Evolutionary conservation across 2,329 filamentous ascomycete genomes (phyloP).

Genomic region (Phyllosticta citriasiana): DNA sequence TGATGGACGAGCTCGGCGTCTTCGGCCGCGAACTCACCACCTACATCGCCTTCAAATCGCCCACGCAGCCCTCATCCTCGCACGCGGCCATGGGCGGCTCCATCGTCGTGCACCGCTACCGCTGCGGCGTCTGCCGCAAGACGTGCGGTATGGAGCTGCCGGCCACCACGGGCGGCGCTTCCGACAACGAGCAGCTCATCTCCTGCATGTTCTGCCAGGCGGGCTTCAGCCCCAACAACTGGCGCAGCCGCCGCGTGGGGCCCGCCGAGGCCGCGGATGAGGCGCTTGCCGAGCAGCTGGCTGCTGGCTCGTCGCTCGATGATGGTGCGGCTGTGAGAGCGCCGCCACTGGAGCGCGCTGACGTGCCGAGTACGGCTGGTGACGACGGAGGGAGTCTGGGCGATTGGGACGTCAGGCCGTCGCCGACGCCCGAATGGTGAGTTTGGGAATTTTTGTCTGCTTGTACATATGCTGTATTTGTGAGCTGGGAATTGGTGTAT

Average conservation of each 20-base stretch:
- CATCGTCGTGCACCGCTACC: slow-evolving; percentile 1
- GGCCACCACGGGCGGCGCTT: neutral
- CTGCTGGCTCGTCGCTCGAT: neutral
- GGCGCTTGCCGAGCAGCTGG: neutral
- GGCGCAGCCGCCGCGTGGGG: neutral
- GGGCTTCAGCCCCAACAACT: neutral
- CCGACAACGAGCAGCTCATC: neutral
- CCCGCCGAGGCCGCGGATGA: neutral
- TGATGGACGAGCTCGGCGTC: slow-evolving; percentile 9
- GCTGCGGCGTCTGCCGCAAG: slow-evolving; percentile 2
- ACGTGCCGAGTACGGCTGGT: neutral
- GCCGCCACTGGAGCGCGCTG: neutral
- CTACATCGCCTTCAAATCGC: neutral
- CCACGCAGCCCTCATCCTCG: neutral
- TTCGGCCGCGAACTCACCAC: slow-evolving; percentile 4
- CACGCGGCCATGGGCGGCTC: neutral
- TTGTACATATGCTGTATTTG: too few species aligned
- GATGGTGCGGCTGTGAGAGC: neutral
- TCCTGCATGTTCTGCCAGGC: slow-evolving; percentile 6
- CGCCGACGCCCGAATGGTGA: neutral
- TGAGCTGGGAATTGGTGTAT: too few species aligned
- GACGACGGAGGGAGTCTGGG: neutral
- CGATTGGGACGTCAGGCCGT: neutral
- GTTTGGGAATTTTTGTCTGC: too few species aligned
- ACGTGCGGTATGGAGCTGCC: slow-evolving; percentile 1